Percentiles rank a stretch among this genome's conserved stretches.
Evolutionary conservation across 768 basidiomycete genomes (phyloP).

Genomic region (Neoboletus brunneissimus): DNA sequence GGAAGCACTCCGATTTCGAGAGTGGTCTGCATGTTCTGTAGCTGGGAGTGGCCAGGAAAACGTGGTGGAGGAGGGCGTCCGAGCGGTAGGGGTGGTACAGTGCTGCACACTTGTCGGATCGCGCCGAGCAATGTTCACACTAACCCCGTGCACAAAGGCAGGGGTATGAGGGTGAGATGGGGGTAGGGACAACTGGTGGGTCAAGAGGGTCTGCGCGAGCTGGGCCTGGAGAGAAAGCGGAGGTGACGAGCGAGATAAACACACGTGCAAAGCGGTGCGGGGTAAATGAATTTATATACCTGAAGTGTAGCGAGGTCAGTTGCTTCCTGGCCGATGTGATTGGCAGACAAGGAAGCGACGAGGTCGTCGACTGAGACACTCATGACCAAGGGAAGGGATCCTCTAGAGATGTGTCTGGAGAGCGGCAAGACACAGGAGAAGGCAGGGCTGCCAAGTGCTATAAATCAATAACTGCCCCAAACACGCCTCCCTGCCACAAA

Average conservation of each 20-base stretch:
- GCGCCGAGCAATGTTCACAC: slow-evolving; percentile 25
- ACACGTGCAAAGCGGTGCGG: slow-evolving; percentile 11
- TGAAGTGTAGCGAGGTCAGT: slow-evolving; percentile 48
- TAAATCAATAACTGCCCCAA: slow-evolving; percentile 22
- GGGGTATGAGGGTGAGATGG: slow-evolving; percentile 14
- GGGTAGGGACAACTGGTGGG: slow-evolving; percentile 31
- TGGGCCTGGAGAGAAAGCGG: slow-evolving; percentile 35
- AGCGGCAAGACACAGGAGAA: slow-evolving; percentile 10
- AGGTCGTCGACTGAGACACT: slow-evolving; percentile 50
- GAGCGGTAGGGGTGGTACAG: slow-evolving; percentile 39
- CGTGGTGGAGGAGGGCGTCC: slow-evolving; percentile 33
- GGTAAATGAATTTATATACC: slow-evolving; percentile 30
- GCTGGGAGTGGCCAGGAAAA: slow-evolving; percentile 30
- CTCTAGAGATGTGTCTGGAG: neutral
- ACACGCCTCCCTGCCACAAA: slow-evolving; percentile 18
- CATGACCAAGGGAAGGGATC: slow-evolving; percentile 32
- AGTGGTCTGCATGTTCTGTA: slow-evolving; percentile 20
- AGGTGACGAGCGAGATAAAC: slow-evolving; percentile 17
- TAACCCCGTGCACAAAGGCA: slow-evolving; percentile 20
- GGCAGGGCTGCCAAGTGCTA: slow-evolving; percentile 8
- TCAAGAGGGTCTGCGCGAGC: slow-evolving; percentile 43
- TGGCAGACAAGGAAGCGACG: slow-evolving; percentile 43
- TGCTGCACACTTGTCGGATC: slow-evolving; percentile 38
- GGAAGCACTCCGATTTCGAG: slow-evolving; percentile 30
- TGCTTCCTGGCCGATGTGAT: slow-evolving; percentile 54